phyloP scores from a whole-genome alignment of 768 basidiomycete genomes.

The Tubosaeta brunneosetosa region DNA sequence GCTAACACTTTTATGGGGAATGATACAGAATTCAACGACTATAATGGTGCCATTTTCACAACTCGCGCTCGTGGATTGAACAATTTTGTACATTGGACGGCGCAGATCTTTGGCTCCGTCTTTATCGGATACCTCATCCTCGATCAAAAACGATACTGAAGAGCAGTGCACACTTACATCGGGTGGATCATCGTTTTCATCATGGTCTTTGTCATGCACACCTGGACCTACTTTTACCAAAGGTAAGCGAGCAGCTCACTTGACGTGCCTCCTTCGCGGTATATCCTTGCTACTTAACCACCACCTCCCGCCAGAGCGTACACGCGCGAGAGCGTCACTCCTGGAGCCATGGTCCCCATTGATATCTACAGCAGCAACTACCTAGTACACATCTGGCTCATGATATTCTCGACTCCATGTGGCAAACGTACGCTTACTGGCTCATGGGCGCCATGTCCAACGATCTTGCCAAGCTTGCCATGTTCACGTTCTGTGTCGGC shows the following conservation, averaged over 20 bases:
- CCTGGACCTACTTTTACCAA: constrained; percentile 79
- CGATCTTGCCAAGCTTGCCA: constrained; percentile 70
- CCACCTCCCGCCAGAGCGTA: constrained; percentile 33
- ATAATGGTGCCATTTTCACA: constrained; percentile 72
- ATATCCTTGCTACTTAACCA: too few species aligned
- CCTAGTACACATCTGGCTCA: constrained; percentile 54
- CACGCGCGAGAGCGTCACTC: constrained; percentile 48
- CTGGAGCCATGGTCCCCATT: constrained; percentile 33
- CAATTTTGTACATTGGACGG: constrained; percentile 73
- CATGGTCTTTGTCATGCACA: constrained; percentile 67
- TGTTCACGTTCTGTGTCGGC: constrained; percentile 71
- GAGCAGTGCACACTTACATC: constrained; percentile 64
- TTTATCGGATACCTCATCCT: constrained; percentile 62
- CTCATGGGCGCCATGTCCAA: constrained; percentile 87
- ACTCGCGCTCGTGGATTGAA: constrained; percentile 78
- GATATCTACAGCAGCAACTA: constrained; percentile 59
- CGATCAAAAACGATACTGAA: constrained; percentile 50
- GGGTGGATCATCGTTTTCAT: constrained; percentile 63
- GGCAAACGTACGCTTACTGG: constrained; percentile 83
- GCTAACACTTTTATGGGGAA: not conserved
- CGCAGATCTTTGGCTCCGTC: constrained; percentile 74
- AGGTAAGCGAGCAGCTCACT: constrained; percentile 37
- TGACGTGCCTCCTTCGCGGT: not conserved
- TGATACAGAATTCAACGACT: constrained; percentile 71
- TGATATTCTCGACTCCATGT: constrained; percentile 78